Conservation (phyloP, 495 filamentous ascomycete species). For the Penicillium tannophilum region DNA sequence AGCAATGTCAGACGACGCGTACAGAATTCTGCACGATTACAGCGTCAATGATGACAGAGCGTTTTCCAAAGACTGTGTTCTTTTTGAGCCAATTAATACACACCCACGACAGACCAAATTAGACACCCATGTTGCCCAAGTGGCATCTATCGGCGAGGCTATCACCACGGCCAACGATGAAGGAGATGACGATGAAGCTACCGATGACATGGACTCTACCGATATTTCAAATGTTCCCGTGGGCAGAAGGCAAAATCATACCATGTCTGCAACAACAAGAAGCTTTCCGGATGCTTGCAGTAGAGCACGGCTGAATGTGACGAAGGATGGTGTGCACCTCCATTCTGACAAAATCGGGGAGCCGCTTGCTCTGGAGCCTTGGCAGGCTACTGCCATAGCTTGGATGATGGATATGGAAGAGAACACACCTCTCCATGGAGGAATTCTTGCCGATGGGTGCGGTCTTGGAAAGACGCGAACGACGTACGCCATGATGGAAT, state of each 20-base stretch:
- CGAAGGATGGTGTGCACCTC: not conserved
- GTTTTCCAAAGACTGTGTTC: not conserved
- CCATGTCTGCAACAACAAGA: not conserved
- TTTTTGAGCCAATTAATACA: not conserved
- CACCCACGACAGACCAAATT: not conserved
- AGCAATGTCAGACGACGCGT: not conserved
- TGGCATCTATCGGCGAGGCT: not conserved
- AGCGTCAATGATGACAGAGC: not conserved
- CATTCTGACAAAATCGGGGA: not conserved
- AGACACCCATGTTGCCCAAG: not conserved
- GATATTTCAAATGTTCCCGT: not conserved
- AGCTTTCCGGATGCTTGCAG: not conserved
- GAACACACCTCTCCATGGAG: not conserved
- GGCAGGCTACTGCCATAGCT: not conserved
- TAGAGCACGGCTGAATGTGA: not conserved
- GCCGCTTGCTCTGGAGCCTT: not conserved
- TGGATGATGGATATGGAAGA: not conserved
- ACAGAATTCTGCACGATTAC: not conserved
- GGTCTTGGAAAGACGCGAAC: not conserved
- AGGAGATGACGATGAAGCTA: not conserved
- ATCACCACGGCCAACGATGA: not conserved
- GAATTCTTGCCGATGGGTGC: not conserved
- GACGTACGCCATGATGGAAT: not conserved
- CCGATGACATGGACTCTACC: not conserved
- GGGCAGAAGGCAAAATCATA: not conserved